A percentile compares a stretch with the other conserved stretches of the same genome.
phyloP scores from a whole-genome alignment of 2,329 filamentous ascomycete species.

The Dothistroma pini region DNA sequence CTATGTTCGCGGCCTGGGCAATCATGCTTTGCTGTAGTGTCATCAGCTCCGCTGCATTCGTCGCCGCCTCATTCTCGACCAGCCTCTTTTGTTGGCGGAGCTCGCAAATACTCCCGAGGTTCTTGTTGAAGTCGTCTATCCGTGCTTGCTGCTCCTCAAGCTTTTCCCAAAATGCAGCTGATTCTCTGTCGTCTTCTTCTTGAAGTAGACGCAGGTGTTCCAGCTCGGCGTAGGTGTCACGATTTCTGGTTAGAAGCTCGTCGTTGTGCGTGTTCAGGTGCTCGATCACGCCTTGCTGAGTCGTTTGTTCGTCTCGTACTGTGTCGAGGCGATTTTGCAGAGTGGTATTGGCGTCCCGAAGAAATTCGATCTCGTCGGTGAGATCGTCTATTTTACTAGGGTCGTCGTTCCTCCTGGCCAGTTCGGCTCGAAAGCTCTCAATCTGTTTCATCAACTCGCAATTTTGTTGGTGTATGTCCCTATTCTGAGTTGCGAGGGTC shows the following conservation, averaged over 20 bases:
- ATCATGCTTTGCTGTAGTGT: background rate
- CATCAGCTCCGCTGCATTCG: background rate
- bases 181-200: background rate
- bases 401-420: background rate
- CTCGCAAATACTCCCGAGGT: background rate
- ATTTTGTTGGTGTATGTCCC: background rate
- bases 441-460: background rate
- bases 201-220: background rate
- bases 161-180: background rate
- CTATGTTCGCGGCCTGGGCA: background rate
- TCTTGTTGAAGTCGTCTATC: background rate
- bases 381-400: background rate
- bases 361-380: background rate
- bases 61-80: background rate
- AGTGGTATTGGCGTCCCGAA: background rate
- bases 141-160: background rate
- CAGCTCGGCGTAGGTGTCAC: background rate
- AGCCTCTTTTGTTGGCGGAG: background rate
- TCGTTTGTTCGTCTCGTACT: background rate
- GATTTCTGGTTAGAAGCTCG: background rate
- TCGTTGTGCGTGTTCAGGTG: background rate
- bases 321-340: background rate
- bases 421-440: background rate
- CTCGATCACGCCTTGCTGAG: background rate
- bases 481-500: background rate